Evolutionary conservation across 2,329 filamentous ascomycete genomes (phyloP), one percentile per base, ranked within the genome.

Genomic region (Monilinia vaccinii-corymbosi): DNA sequence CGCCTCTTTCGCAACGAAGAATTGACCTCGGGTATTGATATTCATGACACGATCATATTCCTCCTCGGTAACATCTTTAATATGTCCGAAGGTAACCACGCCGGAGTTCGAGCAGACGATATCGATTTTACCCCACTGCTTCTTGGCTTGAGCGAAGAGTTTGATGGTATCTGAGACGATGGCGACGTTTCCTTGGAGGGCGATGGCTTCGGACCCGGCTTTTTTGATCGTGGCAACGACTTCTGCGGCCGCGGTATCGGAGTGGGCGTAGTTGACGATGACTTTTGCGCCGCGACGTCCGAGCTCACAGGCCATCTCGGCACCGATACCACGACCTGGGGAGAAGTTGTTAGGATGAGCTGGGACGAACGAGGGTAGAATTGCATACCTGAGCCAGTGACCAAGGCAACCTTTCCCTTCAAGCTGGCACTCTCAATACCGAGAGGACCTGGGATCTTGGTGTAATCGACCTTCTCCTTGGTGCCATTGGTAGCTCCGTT

Each of bases 1-100:
- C 11, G 84, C 88, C 60, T 88, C 84, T 75, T 89, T 85, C 25
- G 86, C 87, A 60, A 91, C 86, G 73, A 91, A 90, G 78, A 90
- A 90, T 75, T 90, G 79, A 13, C 85, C 85, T 45, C 76, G 77
- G 36, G 88, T 81, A 65, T 88, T 89, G 63, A 88, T 78, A 38
- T 78, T 76, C 68, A 88, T 82, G 75, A 88, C 83, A 34, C 68
- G 65, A 34, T 70, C 67, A 56, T 68, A 68, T 55, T 71, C 68
- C 34, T 69, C 69, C 61, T 69, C 66, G 1, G 65, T 67, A n/a
- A 70, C 64, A 61, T 70, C 65, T 23, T 64, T 63, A 34, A 69
- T 63, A 36, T 69, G 65, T 4, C 67, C 68, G 23, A 70, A 69
- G 72, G 87, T 76, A 63, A 86, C 84, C 77, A 86, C 82, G 0